Evolutionary conservation across 352 stramenopile species (phyloP).

Genomic region (Achlya hypogyna): DNA sequence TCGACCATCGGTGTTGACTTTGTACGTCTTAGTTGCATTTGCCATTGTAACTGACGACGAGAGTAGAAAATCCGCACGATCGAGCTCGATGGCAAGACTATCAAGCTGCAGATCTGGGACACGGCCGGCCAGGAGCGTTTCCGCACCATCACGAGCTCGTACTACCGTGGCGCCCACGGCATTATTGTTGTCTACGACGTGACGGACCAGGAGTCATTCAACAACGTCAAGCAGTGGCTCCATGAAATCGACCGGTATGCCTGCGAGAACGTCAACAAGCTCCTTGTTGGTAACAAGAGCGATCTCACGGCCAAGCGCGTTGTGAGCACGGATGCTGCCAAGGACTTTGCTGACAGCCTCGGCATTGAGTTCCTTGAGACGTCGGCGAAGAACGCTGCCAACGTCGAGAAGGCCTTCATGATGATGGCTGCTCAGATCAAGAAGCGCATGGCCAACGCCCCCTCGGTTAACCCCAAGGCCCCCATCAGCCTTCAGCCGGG

Average conservation of each 20-base stretch:
- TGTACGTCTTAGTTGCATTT: slow-evolving; percentile 56
- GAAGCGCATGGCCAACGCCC: slow-evolving; percentile 84
- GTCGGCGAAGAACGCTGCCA: slow-evolving; percentile 96
- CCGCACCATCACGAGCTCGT: slow-evolving; percentile 98
- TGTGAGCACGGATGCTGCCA: slow-evolving; percentile 94
- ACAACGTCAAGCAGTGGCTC: slow-evolving; percentile 99
- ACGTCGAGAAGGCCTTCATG: slow-evolving; percentile 99
- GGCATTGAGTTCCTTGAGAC: slow-evolving; percentile 99
- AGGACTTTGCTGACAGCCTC: slow-evolving; percentile 94
- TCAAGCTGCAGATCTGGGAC: slow-evolving; percentile 99
- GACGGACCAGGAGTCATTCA: slow-evolving; percentile 98
- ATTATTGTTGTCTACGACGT: slow-evolving; percentile 99
- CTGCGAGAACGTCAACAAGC: slow-evolving; percentile 97
- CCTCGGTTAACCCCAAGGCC: slow-evolving; percentile 50
- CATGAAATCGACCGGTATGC: slow-evolving; percentile 98
- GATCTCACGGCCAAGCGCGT: slow-evolving; percentile 95
- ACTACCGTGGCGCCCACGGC: slow-evolving; percentile 98
- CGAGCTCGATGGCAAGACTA: slow-evolving; percentile 98
- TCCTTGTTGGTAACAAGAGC: slow-evolving; percentile 99
- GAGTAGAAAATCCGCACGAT: slow-evolving; percentile 98
- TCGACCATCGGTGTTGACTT: slow-evolving; percentile 99
- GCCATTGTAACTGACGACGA: slow-evolving; percentile 5
- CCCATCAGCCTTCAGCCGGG: slow-evolving; percentile 53
- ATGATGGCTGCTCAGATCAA: slow-evolving; percentile 99
- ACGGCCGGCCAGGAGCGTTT: slow-evolving; percentile 99